phyloP scores from a whole-genome alignment of 805 yeast genomes.

The Metschnikowia colocasiae region DNA sequence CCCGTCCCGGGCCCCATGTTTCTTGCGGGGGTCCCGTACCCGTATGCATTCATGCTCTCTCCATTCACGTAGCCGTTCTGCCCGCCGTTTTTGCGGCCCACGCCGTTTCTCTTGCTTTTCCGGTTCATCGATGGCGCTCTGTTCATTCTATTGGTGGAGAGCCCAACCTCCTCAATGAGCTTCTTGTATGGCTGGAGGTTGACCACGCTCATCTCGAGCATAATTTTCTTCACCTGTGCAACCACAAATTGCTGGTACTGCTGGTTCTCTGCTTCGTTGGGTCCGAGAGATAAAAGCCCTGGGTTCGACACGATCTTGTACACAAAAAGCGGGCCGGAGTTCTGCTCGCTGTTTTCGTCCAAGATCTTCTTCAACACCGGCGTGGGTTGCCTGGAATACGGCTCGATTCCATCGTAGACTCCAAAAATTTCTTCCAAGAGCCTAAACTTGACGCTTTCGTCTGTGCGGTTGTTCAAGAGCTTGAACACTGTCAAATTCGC shows the following conservation, averaged over 20 bases:
- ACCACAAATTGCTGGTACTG: slow-evolving; percentile 53
- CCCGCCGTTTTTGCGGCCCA: background rate
- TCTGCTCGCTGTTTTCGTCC: slow-evolving; percentile 59
- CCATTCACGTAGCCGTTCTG: background rate
- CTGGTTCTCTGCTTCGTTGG: slow-evolving; percentile 19
- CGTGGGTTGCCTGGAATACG: slow-evolving; percentile 6
- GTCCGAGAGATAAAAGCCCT: slow-evolving; percentile 36
- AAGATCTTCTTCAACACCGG: slow-evolving; percentile 54
- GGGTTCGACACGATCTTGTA: slow-evolving; percentile 78
- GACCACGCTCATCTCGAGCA: slow-evolving; percentile 55
- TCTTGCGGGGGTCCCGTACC: background rate
- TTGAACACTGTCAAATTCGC: slow-evolving; percentile 82
- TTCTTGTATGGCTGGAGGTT: slow-evolving; percentile 73
- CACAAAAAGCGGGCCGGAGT: slow-evolving; percentile 54
- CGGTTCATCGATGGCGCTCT: slow-evolving; percentile 26
- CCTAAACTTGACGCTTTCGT: slow-evolving; percentile 54
- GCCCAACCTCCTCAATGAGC: slow-evolving; percentile 88
- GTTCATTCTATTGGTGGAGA: slow-evolving; percentile 38
- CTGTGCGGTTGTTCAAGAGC: slow-evolving; percentile 66
- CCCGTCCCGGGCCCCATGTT: background rate
- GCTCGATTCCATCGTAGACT: slow-evolving; percentile 25
- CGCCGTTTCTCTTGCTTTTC: slow-evolving; percentile 19
- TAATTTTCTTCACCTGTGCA: slow-evolving; percentile 57
- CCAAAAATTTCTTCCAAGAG: slow-evolving; percentile 70
- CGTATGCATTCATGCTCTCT: slow-evolving; percentile 5